Evolutionary conservation across 169 alveolate genomes (phyloP).

Genomic region (Cyclospora cayetanensis): DNA sequence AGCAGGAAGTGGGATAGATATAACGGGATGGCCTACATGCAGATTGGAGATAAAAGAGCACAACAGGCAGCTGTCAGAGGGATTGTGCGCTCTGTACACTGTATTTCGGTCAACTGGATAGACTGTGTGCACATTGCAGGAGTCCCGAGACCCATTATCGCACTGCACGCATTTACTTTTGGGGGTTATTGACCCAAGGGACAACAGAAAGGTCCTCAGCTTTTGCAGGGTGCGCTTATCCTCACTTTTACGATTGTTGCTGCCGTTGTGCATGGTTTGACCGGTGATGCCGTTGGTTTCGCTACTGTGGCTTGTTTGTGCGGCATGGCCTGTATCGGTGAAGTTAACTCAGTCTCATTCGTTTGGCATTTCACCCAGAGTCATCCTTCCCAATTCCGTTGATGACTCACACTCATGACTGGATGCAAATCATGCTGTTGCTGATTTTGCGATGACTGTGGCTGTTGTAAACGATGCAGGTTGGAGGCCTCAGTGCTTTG

Average conservation of each 20-base stretch:
- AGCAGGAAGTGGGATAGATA: not conserved
- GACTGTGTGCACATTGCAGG: not conserved
- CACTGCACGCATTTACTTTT: constrained; percentile 51
- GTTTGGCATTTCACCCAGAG: too few species aligned
- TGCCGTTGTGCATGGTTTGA: not conserved
- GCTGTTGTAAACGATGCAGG: not conserved
- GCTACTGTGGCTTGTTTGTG: not conserved
- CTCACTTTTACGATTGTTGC: not conserved
- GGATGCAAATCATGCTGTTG: not conserved
- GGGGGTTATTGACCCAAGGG: not conserved
- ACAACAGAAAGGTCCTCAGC: not conserved
- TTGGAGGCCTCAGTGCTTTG: not conserved
- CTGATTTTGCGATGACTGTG: not conserved
- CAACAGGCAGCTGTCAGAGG: too few species aligned
- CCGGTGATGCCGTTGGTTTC: not conserved
- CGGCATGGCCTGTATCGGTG: not conserved
- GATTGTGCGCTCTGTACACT: too few species aligned
- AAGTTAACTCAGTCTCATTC: too few species aligned
- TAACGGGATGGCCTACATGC: too few species aligned
- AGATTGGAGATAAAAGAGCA: too few species aligned
- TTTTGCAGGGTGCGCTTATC: not conserved
- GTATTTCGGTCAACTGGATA: too few species aligned
- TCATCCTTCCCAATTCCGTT: too few species aligned
- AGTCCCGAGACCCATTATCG: not conserved
- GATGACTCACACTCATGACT: too few species aligned